Conservation (phyloP, 228 moss, liverwort and hornwort species). For the Sphagnum magellanicum region DNA sequence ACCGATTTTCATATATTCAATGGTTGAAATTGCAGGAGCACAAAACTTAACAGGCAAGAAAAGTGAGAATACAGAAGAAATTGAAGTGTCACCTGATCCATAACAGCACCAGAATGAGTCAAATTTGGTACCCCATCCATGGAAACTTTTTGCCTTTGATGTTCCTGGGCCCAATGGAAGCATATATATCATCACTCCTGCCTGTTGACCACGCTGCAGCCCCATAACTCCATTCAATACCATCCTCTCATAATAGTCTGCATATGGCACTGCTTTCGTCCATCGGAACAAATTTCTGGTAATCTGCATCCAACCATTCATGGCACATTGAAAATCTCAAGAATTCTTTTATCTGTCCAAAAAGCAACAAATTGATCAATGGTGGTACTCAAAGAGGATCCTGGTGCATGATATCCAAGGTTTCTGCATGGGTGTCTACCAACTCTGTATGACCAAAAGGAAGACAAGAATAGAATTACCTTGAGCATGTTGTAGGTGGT, state of each 20-base stretch:
- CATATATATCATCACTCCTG: constrained; percentile 99
- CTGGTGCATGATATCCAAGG: no score
- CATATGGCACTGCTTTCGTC: constrained; percentile 66
- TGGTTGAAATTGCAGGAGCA: not conserved
- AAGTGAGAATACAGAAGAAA: not conserved
- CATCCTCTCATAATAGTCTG: constrained; percentile 88
- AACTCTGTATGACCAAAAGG: no score
- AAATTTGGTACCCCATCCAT: constrained; percentile 92
- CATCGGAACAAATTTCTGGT: constrained; percentile 84
- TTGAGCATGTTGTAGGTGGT: constrained; percentile 99
- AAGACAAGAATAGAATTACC: constrained; percentile 20
- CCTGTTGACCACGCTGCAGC: constrained; percentile 75
- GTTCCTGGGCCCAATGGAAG: constrained; percentile 76
- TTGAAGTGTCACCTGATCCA: constrained; percentile 57
- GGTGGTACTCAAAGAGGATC: no score
- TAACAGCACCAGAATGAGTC: constrained; percentile 99
- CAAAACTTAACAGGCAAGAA: not conserved
- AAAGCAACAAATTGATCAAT: not conserved
- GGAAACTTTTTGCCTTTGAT: constrained; percentile 85
- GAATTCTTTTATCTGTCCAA: not conserved
- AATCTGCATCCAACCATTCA: constrained; percentile 36
- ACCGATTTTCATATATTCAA: not conserved
- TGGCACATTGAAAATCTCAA: not conserved
- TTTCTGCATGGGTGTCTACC: no score
- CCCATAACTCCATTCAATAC: constrained; percentile 84